phyloP scores from a whole-genome alignment of 805 yeast species.

The Candida corydali region DNA sequence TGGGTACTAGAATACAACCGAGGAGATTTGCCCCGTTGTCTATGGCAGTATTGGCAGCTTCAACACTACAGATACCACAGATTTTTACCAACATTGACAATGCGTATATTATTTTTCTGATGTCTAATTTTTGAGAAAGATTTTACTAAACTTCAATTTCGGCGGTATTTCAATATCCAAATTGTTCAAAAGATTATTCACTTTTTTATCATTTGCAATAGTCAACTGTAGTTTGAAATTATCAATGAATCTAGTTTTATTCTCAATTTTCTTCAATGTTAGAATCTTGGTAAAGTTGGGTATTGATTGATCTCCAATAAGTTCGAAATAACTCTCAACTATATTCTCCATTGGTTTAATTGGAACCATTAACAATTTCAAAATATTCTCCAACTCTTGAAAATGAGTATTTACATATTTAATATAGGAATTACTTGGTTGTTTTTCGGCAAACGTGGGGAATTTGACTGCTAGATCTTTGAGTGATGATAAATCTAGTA shows the following conservation, averaged over 20 bases:
- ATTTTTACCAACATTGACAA: constrained; percentile 57
- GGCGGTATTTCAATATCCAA: constrained; percentile 32
- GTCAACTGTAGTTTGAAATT: constrained; percentile 33
- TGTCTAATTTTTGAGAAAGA: constrained; percentile 31
- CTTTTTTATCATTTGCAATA: constrained; percentile 15
- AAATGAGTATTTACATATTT: constrained; percentile 43
- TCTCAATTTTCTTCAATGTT: constrained; percentile 54
- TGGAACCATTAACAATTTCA: constrained; percentile 64
- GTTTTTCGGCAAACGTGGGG: constrained; percentile 33
- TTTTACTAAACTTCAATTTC: constrained; percentile 61
- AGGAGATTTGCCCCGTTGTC: constrained; percentile 68
- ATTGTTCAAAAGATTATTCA: constrained; percentile 8
- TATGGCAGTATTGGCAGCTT: constrained; percentile 70
- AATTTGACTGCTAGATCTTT: constrained; percentile 49
- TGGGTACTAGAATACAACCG: constrained; percentile 88
- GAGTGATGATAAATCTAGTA: constrained; percentile 65
- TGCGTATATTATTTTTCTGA: constrained; percentile 5
- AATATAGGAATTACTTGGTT: constrained; percentile 24
- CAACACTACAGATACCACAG: constrained; percentile 71
- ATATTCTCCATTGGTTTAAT: constrained; percentile 58
- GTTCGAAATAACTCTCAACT: constrained; percentile 59
- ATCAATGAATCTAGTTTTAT: constrained; percentile 30
- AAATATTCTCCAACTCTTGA: constrained; percentile 51
- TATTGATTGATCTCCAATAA: constrained; percentile 61
- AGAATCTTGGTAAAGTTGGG: constrained; percentile 63